Base-by-base conservation (phyloP, 1,284 basidiomycete species). In the Afroboletus lepidellus region DNA sequence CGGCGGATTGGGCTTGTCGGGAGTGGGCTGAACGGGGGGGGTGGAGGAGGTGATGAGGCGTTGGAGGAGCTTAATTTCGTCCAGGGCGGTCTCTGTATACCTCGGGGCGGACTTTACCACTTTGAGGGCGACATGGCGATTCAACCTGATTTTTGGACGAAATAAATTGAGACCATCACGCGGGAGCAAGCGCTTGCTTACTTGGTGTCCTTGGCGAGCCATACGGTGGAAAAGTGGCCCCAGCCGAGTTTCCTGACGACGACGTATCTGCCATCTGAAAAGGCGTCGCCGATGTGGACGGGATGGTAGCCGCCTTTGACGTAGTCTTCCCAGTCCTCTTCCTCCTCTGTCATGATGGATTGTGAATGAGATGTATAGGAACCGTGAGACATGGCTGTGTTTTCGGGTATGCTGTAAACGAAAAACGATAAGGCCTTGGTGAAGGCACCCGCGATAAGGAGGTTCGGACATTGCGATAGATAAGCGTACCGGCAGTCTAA, bases 41-140 rank as follows among this genome's bases (percentile, higher is more conserved):
- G 84, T 84, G 41, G 90, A 87, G 27, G 94, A 92, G 12, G 89
- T 90, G 69, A 97, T 96, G 59, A 98, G 87, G 32, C 94, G 87
- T 68, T 98, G 94, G 12, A 98, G 82, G 3, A 99, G 87, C 73
- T 98, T 98, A 76, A 99, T 99, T 75, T 99, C 97, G 77, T 99
- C 96, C 32, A 98, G 77, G 0, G 96, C 97, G 0, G 96, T 99
- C 69, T 99, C 97, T 3, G 96, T 98, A 73, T 99, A 99, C 54
- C 97, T 83, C 1, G 90, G 87, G 0, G 96, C 96, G 12, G 94
- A 98, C 75, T 99, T 99, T 70, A 99, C 97, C 62, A 99, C 93
- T 73, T 99, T 99, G 71, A 99, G 87, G 9, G 96, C 96, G 60
- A 99, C 97, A 73, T 99, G 97, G 39, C 94, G 91, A 64, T 92